Base-by-base conservation (phyloP, 2,329 filamentous ascomycete genomes). In the Biscogniauxia marginata region DNA sequence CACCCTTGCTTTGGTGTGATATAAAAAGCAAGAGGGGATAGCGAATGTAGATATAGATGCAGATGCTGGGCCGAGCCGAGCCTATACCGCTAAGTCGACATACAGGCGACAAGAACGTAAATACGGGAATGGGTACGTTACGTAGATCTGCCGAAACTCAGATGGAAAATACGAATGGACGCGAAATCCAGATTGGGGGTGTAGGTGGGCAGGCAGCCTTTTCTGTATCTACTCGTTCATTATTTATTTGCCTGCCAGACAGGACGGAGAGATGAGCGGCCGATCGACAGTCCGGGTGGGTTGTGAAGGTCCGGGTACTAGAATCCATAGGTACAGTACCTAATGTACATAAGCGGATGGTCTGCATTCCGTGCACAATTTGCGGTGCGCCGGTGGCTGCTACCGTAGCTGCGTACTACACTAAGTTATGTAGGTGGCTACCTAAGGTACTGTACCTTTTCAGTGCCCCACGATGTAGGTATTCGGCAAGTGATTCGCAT, bases 331-430 rank as follows among this genome's bases (percentile, higher is more conserved):
- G 30, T 39, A 16, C 30, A 16, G 30, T 39, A n/a, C 30, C 13
- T 16, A 39, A 39, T 11, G 11, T 39, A 39, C 30, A 16, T 39
- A n/a, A 24, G 19, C 46, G 46, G 46, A 21, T 48, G 11, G 19
- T n/a, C 20, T 2, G 58, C 39, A 57, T 57, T 45, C 55, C 52
- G 55, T 44, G 50, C 52, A 53, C 47, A 60, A 60, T 50, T 50
- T 48, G 13, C n/a, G 13, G 30, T 39, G 30, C 30, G 13, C 30
- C n/a, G 13, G 9, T 34, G 11, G 30, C 30, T 9, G 30, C 30
- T 39, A 39, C 30, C 30, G 30, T 50, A 43, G 49, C 48, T n/a
- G n/a, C n/a, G n/a, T n/a, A n/a, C n/a, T n/a, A n/a, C n/a, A n/a
- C n/a, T n/a, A n/a, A n/a, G n/a, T n/a, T n/a, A n/a, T n/a, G n/a